Base-by-base conservation (phyloP, 2,329 filamentous ascomycete genomes). In the Botryotinia convoluta region DNA sequence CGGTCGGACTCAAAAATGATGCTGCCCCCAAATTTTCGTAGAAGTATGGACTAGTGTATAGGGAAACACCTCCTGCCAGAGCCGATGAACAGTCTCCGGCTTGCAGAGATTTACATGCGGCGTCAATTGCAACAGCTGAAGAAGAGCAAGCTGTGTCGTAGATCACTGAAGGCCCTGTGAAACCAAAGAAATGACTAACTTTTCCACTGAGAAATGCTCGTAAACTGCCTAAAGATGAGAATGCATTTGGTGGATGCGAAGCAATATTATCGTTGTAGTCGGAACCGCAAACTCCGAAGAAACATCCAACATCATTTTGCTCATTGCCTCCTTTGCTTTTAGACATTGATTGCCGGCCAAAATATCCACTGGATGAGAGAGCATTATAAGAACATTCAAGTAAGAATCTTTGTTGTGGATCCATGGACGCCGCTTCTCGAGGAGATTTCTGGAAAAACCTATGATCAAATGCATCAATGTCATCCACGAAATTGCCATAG, bases 131-230 rank as follows among this genome's bases (percentile, higher is more conserved):
- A 2, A 82, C 79, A 1, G 83, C 63, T 45, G 79, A 81, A 8
- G 80, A 79, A 0, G 81, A 82, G 69, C 83, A 84, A 1, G 82
- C 83, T 6, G 83, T 83, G 63, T 84, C 82, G 22, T 51, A 51
- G 3, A 80, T 81, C 44, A 82, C 76, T 72, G 81, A 82, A 0
- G 82, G 79, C 0, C 83, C 83, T 10, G 75, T 76, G 57, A 83
- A 74, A 68, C 84, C 79, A 71, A 83, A 85, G 72, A 79, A 83
- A 80, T 81, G 84, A 67, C 81, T 83, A 12, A 85, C 76, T 1
- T 83, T 80, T 70, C 85, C 85, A 0, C 83, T 75, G 5, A 83
- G 42, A 3, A 84, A 79, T 9, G 77, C 79, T 18, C 76, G 71
- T 75, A 77, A 4, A 76, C 77, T 3, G 7, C 84, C 83, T 0